phyloP scores from a whole-genome alignment of 139 green algal genomes.

The Trebouxia sp. region DNA sequence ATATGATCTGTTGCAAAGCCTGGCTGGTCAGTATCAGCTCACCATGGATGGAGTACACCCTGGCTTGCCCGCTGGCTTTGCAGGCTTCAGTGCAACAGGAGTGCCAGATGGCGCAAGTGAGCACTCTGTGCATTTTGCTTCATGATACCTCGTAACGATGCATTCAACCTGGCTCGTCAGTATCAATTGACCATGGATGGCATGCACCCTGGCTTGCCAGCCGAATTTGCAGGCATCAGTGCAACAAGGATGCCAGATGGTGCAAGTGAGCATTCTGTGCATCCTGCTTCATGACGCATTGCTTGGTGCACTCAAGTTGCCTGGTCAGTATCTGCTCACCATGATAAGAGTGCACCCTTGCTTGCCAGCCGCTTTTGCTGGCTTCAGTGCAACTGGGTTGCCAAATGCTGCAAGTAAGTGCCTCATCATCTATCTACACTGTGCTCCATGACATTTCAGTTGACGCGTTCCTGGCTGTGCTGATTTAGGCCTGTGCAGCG shows the following conservation, averaged over 20 bases:
- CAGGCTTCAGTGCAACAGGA: slow-evolving; percentile 21
- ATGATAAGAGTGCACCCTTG: too few species aligned
- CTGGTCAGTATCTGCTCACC: too few species aligned
- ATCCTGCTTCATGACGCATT: too few species aligned
- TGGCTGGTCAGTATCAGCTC: not conserved
- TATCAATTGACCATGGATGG: slow-evolving; percentile 1
- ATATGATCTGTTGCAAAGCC: slow-evolving; percentile 7
- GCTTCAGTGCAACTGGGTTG: too few species aligned
- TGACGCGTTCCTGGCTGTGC: too few species aligned
- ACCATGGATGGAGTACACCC: slow-evolving; percentile 6
- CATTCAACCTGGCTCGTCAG: not conserved
- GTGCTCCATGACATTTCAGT: too few species aligned
- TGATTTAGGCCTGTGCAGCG: too few species aligned
- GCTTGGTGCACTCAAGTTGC: too few species aligned
- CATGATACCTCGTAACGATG: too few species aligned
- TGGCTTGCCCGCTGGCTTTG: slow-evolving; percentile 26
- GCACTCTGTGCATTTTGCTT: not conserved
- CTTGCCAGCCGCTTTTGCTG: too few species aligned
- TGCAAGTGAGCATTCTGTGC: not conserved
- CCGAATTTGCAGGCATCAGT: slow-evolving; percentile 25
- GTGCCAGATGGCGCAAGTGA: slow-evolving; percentile 12
- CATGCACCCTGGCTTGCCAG: slow-evolving; percentile 21
- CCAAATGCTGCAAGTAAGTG: too few species aligned
- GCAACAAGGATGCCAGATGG: slow-evolving; percentile 22
- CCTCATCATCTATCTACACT: too few species aligned